Percentiles rank a stretch among this genome's conserved stretches.
Conservation (phyloP, 2,329 filamentous ascomycete genomes). For the Aureobasidium sp. region DNA sequence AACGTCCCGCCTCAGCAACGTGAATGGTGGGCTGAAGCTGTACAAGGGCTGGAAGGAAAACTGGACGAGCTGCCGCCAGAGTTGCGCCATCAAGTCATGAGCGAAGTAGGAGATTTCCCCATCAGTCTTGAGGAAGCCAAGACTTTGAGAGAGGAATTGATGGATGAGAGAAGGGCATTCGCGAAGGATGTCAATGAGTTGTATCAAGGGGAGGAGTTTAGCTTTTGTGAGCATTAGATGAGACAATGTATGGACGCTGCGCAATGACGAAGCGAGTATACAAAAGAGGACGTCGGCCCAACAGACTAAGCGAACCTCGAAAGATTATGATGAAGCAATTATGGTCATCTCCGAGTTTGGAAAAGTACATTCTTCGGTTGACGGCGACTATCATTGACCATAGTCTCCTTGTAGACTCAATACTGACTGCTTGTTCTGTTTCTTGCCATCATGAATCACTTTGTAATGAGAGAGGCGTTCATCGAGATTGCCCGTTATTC, state of each 20-base stretch:
- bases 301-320: no score
- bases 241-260: no score
- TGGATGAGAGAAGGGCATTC: constrained; percentile 25
- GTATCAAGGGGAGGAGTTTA: constrained; percentile 21
- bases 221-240: constrained; percentile 27
- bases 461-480: no score
- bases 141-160: constrained; percentile 23
- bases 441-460: no score
- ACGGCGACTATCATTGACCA: no score
- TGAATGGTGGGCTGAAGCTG: constrained; percentile 34
- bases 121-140: constrained; percentile 26
- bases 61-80: constrained; percentile 24
- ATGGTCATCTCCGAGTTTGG: no score
- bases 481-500: neutral
- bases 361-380: no score
- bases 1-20: constrained; percentile 45
- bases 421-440: no score
- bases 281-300: no score
- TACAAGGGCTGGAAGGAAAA: constrained; percentile 2
- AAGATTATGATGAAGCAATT: no score
- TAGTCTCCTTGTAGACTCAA: neutral
- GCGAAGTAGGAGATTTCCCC: constrained; percentile 24
- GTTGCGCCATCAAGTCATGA: constrained; percentile 24
- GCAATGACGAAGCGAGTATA: no score
- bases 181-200: constrained; percentile 17